phyloP scores from a whole-genome alignment of 441 rosid species.

The Arabidopsis lyrata region DNA sequence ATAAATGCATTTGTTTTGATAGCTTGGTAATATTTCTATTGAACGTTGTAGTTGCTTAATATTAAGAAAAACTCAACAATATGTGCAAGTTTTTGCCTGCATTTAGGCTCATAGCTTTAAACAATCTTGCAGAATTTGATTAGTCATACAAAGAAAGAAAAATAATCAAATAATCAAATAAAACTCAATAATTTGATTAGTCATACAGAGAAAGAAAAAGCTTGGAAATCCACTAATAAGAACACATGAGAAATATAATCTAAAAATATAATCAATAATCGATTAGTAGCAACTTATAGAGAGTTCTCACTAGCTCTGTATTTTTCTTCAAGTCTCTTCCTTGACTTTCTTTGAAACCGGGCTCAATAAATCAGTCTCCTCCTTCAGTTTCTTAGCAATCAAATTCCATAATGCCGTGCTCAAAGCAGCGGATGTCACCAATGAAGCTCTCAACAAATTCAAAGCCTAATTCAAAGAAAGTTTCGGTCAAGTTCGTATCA shows the following conservation, averaged over 20 bases:
- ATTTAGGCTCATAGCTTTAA: no score
- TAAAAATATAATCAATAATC: background rate
- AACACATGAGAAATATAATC: background rate
- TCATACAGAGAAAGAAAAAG: background rate
- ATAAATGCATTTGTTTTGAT: background rate
- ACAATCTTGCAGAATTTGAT: background rate
- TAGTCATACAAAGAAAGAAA: background rate
- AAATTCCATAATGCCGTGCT: background rate
- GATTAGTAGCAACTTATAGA: background rate
- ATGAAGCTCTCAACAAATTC: background rate
- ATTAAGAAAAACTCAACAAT: no score
- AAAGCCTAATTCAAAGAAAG: conserved; percentile 3
- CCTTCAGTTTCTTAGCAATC: background rate
- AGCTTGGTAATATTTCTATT: background rate
- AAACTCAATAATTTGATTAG: background rate
- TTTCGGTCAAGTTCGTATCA: background rate
- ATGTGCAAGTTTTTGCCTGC: no score
- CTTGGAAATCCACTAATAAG: background rate
- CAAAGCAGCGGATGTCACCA: conserved; percentile 20
- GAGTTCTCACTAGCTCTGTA: background rate
- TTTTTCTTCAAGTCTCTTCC: conserved; percentile 10
- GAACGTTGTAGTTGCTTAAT: no score
- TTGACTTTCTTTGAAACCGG: background rate
- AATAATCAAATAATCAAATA: background rate
- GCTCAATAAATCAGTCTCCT: background rate